These are phyloP conservation scores for Cyberlindnera sargentensis DNA, from an alignment of 805 yeast genomes.

Conservation along the genomic window DNA sequence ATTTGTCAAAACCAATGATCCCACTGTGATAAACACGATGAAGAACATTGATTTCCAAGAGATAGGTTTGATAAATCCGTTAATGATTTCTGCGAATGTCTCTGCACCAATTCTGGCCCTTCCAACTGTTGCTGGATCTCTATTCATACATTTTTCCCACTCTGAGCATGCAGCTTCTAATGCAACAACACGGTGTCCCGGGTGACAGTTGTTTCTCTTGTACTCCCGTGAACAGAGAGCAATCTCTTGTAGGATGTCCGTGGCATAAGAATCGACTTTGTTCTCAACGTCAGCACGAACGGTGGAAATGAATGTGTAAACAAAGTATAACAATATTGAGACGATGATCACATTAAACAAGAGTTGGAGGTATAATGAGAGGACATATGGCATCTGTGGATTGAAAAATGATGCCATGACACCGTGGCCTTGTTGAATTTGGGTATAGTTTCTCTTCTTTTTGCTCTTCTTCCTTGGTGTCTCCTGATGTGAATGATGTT, in stretches of 20 bases:
- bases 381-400: constrained; percentile 46
- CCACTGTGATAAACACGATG: constrained; percentile 38
- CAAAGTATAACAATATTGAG: constrained; percentile 42
- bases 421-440: background rate
- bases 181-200: constrained; percentile 63
- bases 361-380: constrained; percentile 60
- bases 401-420: constrained; percentile 24
- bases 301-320: constrained; percentile 45
- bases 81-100: constrained; percentile 74
- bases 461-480: background rate
- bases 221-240: constrained; percentile 65
- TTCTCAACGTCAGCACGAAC: constrained; percentile 63
- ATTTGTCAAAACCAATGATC: constrained; percentile 46
- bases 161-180: constrained; percentile 59
- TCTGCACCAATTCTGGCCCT: constrained; percentile 71
- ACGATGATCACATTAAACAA: constrained; percentile 49
- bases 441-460: constrained; percentile 1
- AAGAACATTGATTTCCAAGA: constrained; percentile 60
- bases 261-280: constrained; percentile 56
- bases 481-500: background rate
- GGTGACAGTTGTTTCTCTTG: constrained; percentile 62
- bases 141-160: constrained; percentile 80
- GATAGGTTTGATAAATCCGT: constrained; percentile 67
- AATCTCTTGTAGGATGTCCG: constrained; percentile 57
- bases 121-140: constrained; percentile 63